Conservation (phyloP, 768 basidiomycete genomes). For the Panellus pusillus region DNA sequence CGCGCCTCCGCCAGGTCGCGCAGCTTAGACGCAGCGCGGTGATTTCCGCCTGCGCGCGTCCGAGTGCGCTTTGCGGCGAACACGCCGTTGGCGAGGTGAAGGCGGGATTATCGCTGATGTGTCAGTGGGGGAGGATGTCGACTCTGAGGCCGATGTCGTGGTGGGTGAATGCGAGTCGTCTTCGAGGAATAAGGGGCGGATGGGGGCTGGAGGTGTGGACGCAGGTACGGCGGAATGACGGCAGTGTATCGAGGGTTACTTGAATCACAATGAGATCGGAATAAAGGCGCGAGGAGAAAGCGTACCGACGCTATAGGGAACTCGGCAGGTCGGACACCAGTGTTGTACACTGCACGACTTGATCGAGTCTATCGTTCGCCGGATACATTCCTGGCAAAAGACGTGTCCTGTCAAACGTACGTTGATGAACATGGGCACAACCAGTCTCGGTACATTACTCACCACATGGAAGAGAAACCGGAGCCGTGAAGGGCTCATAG, state of each 20-base stretch:
- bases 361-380: constrained; percentile 5
- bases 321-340: constrained; percentile 8
- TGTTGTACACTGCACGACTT: constrained; percentile 9
- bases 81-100: too few relatives aligned
- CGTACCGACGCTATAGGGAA: constrained; percentile 10
- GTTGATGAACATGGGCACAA: background rate
- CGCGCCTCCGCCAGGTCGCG: constrained; percentile 13
- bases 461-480: constrained; percentile 17
- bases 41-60: background rate
- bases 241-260: constrained; percentile 13
- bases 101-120: too few relatives aligned
- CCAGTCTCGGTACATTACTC: background rate
- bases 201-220: constrained; percentile 12
- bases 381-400: constrained; percentile 14
- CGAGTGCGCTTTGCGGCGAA: background rate
- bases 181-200: constrained; percentile 12
- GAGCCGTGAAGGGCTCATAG: background rate
- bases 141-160: too few relatives aligned
- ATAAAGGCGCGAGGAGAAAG: background rate
- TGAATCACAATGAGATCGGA: background rate
- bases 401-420: constrained; percentile 3
- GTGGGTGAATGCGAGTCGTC: background rate
- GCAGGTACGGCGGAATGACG: constrained; percentile 13
- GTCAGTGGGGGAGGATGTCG: too few relatives aligned
- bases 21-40: constrained; percentile 6